Conservation (phyloP, 106 monocot genomes). For the Dendrobium nobile region DNA sequence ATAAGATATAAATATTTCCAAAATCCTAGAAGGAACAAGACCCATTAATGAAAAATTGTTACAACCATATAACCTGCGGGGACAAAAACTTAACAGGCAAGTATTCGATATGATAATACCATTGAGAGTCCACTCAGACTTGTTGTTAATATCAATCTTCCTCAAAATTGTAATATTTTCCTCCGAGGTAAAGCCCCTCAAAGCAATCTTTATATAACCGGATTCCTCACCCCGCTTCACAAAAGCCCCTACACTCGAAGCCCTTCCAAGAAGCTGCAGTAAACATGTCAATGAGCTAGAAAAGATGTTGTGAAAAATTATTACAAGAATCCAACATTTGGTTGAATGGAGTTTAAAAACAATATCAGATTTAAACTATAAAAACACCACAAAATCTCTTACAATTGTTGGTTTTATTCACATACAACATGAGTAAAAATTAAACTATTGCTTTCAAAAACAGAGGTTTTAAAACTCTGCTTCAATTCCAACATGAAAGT, state of each 20-base stretch:
- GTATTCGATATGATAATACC: slow-evolving; percentile 26
- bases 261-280: slow-evolving; percentile 83
- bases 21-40: neutral
- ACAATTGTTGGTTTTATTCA: neutral
- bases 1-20: neutral
- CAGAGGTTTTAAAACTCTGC: neutral
- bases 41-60: neutral
- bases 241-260: slow-evolving; percentile 85
- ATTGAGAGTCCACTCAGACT: slow-evolving; percentile 90
- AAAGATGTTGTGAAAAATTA: neutral
- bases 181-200: slow-evolving; percentile 42
- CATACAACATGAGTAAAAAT: neutral
- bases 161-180: slow-evolving; percentile 50
- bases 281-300: neutral
- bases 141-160: slow-evolving; percentile 77
- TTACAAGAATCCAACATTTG: neutral
- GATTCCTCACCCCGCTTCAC: slow-evolving; percentile 88
- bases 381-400: neutral
- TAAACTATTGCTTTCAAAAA: neutral
- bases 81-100: neutral
- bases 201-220: slow-evolving; percentile 59
- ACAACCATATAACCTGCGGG: neutral
- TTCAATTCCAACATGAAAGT: neutral
- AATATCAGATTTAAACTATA: slow-evolving; percentile 2
- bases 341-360: neutral